A percentile compares a stretch with the other conserved stretches of the same genome.
These are phyloP conservation scores for Neonectria magnoliae DNA, from an alignment of 2,329 filamentous ascomycete species.

Conservation along the genomic window DNA sequence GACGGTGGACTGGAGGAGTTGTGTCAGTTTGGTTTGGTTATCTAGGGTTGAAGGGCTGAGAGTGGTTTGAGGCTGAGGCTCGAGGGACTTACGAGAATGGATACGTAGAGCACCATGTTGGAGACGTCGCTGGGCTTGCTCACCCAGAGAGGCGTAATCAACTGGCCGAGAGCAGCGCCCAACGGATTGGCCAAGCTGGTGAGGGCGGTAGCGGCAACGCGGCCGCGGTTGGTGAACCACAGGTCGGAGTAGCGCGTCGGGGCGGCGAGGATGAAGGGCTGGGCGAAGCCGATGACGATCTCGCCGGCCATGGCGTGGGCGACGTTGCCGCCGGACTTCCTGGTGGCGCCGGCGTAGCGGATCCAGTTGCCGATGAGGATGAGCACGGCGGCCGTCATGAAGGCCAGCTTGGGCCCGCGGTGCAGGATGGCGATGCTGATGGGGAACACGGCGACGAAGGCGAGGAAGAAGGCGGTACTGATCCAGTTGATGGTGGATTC, in stretches of 20 bases:
- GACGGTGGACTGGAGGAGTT: slow-evolving; percentile 46
- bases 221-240: slow-evolving; percentile 88
- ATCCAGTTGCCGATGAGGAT: slow-evolving; percentile 91
- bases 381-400: slow-evolving; percentile 77
- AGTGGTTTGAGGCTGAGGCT: background rate
- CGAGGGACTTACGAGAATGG: slow-evolving; percentile 75
- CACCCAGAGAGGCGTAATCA: slow-evolving; percentile 84
- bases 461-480: slow-evolving; percentile 85
- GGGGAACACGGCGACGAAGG: slow-evolving; percentile 80
- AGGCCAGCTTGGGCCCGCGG: slow-evolving; percentile 79
- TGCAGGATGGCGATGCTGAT: slow-evolving; percentile 81
- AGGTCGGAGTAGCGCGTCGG: slow-evolving; percentile 92
- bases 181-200: slow-evolving; percentile 89
- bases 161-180: slow-evolving; percentile 86
- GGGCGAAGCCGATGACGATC: slow-evolving; percentile 86
- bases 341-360: slow-evolving; percentile 76
- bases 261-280: slow-evolving; percentile 90
- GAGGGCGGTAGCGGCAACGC: slow-evolving; percentile 87
- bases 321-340: slow-evolving; percentile 69
- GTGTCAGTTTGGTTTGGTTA: slow-evolving; percentile 24
- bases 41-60: background rate
- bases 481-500: slow-evolving; percentile 91
- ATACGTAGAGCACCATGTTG: slow-evolving; percentile 83
- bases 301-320: slow-evolving; percentile 89
- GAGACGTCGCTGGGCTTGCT: slow-evolving; percentile 72